Conservation (phyloP, 2,329 filamentous ascomycete species). For the Talaromyces islandicus region DNA sequence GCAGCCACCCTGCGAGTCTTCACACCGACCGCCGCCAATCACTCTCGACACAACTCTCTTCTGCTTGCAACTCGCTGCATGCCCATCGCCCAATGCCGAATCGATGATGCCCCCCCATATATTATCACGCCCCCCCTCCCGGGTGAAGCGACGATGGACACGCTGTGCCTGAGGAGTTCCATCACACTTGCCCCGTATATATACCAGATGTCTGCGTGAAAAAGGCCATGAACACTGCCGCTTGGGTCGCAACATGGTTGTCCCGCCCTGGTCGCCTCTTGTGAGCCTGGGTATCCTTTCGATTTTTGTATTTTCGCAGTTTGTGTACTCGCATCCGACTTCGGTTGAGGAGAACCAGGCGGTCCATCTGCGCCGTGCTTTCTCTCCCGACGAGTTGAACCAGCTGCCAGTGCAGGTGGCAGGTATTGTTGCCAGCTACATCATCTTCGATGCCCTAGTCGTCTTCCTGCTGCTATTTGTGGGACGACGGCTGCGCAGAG, state of each 20-base stretch:
- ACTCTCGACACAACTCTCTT: not conserved
- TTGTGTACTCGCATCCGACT: not conserved
- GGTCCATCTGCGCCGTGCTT: not conserved
- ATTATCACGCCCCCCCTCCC: not conserved
- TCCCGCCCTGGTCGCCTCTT: constrained; percentile 9
- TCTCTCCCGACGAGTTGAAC: constrained; percentile 43
- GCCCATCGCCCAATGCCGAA: not conserved
- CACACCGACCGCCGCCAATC: not conserved
- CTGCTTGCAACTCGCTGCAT: not conserved
- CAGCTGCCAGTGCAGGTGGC: constrained; percentile 72
- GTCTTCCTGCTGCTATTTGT: constrained; percentile 60
- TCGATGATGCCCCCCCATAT: not conserved
- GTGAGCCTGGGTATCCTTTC: not conserved
- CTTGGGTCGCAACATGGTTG: constrained; percentile 8
- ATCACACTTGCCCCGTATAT: not conserved
- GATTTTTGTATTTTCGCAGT: not conserved
- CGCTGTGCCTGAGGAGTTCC: not conserved
- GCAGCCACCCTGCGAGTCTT: not conserved
- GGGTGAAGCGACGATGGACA: not conserved
- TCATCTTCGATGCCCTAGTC: constrained; percentile 68
- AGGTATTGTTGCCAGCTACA: constrained; percentile 77
- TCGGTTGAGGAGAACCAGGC: not conserved
- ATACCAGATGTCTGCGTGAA: not conserved
- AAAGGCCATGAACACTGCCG: not conserved
- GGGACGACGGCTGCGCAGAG: constrained; percentile 49